Conservation (phyloP, 1,284 basidiomycete species). For the Irpex lacteus region DNA sequence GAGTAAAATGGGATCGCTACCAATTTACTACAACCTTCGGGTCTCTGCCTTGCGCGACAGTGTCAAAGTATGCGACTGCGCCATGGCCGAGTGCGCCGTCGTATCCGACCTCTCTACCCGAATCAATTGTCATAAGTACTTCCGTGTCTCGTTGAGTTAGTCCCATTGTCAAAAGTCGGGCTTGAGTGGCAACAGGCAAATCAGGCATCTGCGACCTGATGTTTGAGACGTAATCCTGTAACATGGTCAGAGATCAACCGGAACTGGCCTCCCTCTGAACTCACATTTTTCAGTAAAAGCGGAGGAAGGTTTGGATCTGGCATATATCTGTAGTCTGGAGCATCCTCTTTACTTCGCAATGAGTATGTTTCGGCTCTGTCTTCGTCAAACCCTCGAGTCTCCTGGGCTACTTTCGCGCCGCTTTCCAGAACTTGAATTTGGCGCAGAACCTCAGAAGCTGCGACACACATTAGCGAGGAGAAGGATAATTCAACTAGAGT, state of each 20-base stretch:
- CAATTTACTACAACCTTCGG: conserved; percentile 83
- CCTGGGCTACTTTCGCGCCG: conserved; percentile 61
- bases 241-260: background rate
- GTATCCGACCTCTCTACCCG: conserved; percentile 55
- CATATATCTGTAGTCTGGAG: conserved; percentile 97
- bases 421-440: conserved; percentile 61
- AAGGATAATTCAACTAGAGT: background rate
- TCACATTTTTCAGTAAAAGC: conserved; percentile 62
- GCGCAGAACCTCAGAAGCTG: conserved; percentile 71
- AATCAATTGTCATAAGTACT: conserved; percentile 75
- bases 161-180: conserved; percentile 52
- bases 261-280: conserved; percentile 12
- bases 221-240: conserved; percentile 57
- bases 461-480: conserved; percentile 2
- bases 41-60: conserved; percentile 53
- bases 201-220: conserved; percentile 70
- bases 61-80: conserved; percentile 76
- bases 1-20: conserved; percentile 40
- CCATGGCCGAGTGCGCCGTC: conserved; percentile 54
- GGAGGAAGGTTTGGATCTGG: conserved; percentile 93
- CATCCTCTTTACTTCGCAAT: conserved; percentile 89
- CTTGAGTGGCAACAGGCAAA: conserved; percentile 68
- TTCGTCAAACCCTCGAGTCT: conserved; percentile 93
- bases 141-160: conserved; percentile 69
- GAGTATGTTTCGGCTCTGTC: conserved; percentile 77